Base-by-base conservation (phyloP, 1,139 yeast genomes). In the Pichia inconspicua region DNA sequence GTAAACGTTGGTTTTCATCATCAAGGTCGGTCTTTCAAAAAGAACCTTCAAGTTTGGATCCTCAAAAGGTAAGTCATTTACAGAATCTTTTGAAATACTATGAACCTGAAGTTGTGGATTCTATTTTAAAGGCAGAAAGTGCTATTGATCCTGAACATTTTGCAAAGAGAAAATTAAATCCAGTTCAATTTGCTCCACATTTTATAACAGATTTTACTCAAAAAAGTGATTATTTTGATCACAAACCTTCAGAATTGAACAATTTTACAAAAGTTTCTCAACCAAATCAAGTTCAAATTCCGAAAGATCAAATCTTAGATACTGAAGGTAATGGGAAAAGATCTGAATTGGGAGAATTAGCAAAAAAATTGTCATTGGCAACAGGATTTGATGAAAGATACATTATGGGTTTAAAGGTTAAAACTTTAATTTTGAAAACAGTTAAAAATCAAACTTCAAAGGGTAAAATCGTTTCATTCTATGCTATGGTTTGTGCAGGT, bases 391-490 rank as follows among this genome's bases (percentile, higher is more conserved):
- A 82, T 55, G 79, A 76, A 49, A 68, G 73, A 47, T 89, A 83
- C 62, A 78, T 89, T 58, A 71, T 75, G 52, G 74, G 74, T 44
- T 75, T 90, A 53, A 75, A 77, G 48, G 80, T 80, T 53, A 81
- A 85, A 61, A 84, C 87, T 3, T 67, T 84, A 54, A 74, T 84
- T 43, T 72, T 81, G 72, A 89, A 88, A 69, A 74, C 88, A 52
- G 97, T 92, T 31, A 84, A 90, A 49, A 88, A 90, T 65, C 95
- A 89, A 74, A 92, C 97, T 1, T 80, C 90, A 44, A 87, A 89
- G 72, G 98, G 98, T 64, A 92, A 90, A 65, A 87, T 88, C 56
- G 81, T 84, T 44, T 81, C 89, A 43, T 84, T 82, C 66, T 92
- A 87, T 65, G 85, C 90, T 1, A 68, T 92, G 60, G 94, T 90